These are phyloP conservation scores for Eimeria falciformis DNA, from an alignment of 169 alveolate genomes.

Conservation along the genomic window DNA sequence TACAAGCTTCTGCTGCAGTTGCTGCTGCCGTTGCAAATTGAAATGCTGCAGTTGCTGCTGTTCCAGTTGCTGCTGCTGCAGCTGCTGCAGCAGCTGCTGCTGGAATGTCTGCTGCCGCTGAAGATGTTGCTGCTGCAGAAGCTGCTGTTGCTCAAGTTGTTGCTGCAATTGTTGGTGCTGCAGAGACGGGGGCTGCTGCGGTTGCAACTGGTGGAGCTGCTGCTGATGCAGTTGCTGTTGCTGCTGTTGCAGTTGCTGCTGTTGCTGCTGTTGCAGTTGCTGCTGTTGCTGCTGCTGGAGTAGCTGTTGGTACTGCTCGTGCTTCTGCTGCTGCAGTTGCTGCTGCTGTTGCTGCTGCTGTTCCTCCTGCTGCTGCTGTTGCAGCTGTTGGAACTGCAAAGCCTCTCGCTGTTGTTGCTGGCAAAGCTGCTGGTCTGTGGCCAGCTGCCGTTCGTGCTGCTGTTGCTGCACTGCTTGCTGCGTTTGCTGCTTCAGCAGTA, in stretches of 20 bases:
- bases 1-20: too few relatives aligned
- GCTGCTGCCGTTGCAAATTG: background rate
- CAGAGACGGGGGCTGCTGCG: background rate
- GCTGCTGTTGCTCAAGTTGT: background rate
- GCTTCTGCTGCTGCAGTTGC: background rate
- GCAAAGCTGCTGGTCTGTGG: too few relatives aligned
- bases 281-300: background rate
- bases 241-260: background rate
- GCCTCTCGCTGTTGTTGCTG: too few relatives aligned
- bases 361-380: conserved; percentile 19
- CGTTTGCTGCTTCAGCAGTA: background rate
- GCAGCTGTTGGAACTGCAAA: background rate
- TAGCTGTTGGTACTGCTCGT: background rate
- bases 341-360: conserved; percentile 38
- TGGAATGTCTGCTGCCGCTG: background rate
- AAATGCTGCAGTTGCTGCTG: background rate
- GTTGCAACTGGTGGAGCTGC: background rate
- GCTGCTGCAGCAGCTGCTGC: background rate
- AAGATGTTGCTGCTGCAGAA: background rate
- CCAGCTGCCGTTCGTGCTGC: conserved; percentile 3
- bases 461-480: background rate
- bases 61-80: background rate
- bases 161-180: conserved; percentile 4
- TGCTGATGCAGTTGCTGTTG: background rate
- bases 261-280: background rate